These are phyloP conservation scores for Farysia itapuensis DNA, from an alignment of 1,284 basidiomycete genomes.

Conservation along the genomic window DNA sequence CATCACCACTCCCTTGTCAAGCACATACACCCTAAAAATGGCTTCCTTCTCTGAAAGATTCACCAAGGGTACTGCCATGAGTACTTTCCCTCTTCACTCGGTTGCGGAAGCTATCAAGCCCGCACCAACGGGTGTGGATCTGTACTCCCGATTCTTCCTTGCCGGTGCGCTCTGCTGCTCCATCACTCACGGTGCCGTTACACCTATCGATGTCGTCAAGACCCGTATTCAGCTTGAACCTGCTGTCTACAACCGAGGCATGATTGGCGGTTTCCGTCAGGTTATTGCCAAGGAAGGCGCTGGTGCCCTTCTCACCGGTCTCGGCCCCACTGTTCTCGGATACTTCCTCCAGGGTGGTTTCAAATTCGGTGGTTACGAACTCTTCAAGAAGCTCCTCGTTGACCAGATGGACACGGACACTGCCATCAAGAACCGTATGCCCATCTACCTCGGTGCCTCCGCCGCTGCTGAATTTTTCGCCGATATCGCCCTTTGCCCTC, in stretches of 20 bases:
- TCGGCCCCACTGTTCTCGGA: conserved; percentile 56
- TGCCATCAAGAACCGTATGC: conserved; percentile 55
- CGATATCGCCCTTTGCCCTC: conserved; percentile 60
- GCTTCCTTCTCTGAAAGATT: conserved; percentile 41
- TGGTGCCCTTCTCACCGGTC: conserved; percentile 58
- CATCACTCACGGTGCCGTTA: conserved; percentile 75
- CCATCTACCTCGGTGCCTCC: conserved; percentile 58
- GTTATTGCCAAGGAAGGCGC: conserved; percentile 55
- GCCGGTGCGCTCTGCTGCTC: conserved; percentile 88
- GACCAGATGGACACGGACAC: conserved; percentile 55
- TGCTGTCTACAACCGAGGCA: conserved; percentile 65
- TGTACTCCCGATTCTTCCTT: conserved; percentile 66
- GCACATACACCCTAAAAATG: no score
- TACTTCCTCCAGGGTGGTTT: conserved; percentile 60
- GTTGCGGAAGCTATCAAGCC: conserved; percentile 43
- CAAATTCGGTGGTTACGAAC: conserved; percentile 60
- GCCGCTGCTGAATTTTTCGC: conserved; percentile 59
- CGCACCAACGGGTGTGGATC: conserved; percentile 48
- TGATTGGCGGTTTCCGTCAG: conserved; percentile 59
- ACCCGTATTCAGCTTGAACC: conserved; percentile 91
- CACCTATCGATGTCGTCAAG: conserved; percentile 65
- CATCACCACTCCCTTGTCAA: no score
- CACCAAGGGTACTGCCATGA: conserved; percentile 44
- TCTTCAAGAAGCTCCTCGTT: conserved; percentile 59
- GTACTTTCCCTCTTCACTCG: conserved; percentile 51